Evolutionary conservation across 305 asterid genomes (phyloP).

Genomic region (Fraxinus sp.): DNA sequence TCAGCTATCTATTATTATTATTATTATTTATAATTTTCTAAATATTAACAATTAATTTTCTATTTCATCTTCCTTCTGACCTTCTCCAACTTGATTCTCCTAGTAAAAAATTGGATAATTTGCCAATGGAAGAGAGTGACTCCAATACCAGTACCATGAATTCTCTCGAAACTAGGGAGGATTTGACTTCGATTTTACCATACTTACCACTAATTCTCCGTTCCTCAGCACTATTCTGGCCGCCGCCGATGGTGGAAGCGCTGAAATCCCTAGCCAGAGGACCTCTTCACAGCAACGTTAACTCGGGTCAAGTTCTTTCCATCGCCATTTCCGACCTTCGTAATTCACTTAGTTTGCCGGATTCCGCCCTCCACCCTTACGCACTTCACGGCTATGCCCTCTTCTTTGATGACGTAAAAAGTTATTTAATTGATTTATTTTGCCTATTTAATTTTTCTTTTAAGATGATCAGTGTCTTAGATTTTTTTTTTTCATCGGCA

Average conservation of each 20-base stretch:
- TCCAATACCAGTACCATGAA: neutral
- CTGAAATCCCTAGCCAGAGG: conserved; percentile 56
- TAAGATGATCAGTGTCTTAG: neutral
- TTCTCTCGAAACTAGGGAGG: conserved; percentile 25
- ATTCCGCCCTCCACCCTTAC: conserved; percentile 38
- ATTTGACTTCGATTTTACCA: conserved; percentile 55
- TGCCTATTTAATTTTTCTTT: neutral
- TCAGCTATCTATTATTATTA: too few species aligned
- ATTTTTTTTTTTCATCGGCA: neutral
- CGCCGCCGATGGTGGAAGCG: conserved; percentile 50
- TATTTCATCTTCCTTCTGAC: neutral
- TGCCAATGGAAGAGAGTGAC: neutral
- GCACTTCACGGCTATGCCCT: conserved; percentile 43
- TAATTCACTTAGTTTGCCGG: conserved; percentile 40
- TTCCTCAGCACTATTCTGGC: conserved; percentile 63
- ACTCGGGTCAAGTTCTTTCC: conserved; percentile 63
- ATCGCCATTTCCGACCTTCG: conserved; percentile 57
- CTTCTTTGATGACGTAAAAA: neutral
- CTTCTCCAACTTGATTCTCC: too few species aligned
- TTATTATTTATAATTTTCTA: too few species aligned
- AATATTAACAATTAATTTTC: too few species aligned
- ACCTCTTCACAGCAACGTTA: conserved; percentile 62
- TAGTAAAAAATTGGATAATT: neutral
- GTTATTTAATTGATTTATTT: neutral
- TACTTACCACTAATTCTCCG: conserved; percentile 51